Evolutionary conservation across 345 rosid species (phyloP).

Genomic region (Atalantia buxifolia): DNA sequence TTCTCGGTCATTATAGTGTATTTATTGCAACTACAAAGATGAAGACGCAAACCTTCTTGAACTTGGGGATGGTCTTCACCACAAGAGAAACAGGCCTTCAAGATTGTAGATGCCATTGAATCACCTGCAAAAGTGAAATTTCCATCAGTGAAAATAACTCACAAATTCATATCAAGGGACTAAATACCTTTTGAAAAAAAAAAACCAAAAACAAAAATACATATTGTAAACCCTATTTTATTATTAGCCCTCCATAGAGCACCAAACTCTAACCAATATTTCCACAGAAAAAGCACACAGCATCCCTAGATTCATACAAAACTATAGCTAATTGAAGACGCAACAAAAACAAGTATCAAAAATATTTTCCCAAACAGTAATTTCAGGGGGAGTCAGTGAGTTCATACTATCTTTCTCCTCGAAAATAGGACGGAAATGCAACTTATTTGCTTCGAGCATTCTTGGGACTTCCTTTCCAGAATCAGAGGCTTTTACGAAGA

Average conservation of each 20-base stretch:
- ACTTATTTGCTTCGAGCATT: conserved; percentile 95
- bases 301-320: neutral
- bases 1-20: neutral
- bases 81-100: conserved; percentile 84
- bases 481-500: conserved; percentile 82
- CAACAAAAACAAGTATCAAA: neutral
- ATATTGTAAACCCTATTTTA: neutral
- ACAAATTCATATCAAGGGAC: neutral
- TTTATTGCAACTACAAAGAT: neutral
- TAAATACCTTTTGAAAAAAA: neutral
- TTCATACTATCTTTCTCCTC: conserved; percentile 53
- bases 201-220: too few species aligned
- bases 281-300: neutral
- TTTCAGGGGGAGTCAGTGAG: conserved; percentile 20
- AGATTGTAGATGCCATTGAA: conserved; percentile 39
- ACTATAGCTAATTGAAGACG: neutral
- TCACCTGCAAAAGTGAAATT: conserved; percentile 41
- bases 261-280: neutral
- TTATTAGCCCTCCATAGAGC: neutral
- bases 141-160: conserved; percentile 2
- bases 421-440: conserved; percentile 76
- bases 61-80: conserved; percentile 70
- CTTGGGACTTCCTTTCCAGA: conserved; percentile 94
- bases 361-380: neutral
- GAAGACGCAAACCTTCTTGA: conserved; percentile 57